Percentiles rank a stretch among this genome's conserved stretches.
Conservation (phyloP, 345 rosid species). For the Crucihimalaya himalaica region DNA sequence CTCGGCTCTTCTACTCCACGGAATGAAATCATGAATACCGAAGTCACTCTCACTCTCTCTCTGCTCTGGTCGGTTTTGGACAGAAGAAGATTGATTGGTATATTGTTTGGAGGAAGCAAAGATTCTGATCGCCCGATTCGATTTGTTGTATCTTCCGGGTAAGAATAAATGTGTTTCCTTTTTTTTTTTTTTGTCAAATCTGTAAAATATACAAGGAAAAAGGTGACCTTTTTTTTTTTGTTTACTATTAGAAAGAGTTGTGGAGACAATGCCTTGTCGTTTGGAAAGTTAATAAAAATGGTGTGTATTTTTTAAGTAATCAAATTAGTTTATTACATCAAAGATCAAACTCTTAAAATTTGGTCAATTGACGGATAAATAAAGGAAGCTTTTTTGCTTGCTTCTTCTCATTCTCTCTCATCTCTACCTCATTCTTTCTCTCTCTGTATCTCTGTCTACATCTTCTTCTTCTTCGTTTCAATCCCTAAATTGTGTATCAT, state of each 20-base stretch:
- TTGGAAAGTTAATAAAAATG: slow-evolving; percentile 13
- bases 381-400: slow-evolving; percentile 16
- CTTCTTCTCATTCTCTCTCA: slow-evolving; percentile 31
- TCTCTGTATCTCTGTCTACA: background rate
- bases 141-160: background rate
- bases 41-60: background rate
- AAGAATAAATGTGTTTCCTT: background rate
- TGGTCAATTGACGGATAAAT: slow-evolving; percentile 34
- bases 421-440: background rate
- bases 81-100: background rate
- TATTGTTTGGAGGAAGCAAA: background rate
- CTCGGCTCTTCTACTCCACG: background rate
- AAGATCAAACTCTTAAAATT: slow-evolving; percentile 29
- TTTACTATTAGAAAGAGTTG: background rate
- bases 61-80: background rate
- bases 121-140: background rate
- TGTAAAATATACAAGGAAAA: background rate
- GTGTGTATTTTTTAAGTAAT: background rate
- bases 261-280: slow-evolving; percentile 13
- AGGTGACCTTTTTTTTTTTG: background rate
- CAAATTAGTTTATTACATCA: slow-evolving; percentile 25
- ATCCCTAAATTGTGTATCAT: slow-evolving; percentile 21
- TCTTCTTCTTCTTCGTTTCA: background rate
- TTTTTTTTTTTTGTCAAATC: background rate
- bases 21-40: no score